These are phyloP conservation scores for Microstegium vimineum DNA, from an alignment of 176 grass and related monocot species.

Conservation along the genomic window DNA sequence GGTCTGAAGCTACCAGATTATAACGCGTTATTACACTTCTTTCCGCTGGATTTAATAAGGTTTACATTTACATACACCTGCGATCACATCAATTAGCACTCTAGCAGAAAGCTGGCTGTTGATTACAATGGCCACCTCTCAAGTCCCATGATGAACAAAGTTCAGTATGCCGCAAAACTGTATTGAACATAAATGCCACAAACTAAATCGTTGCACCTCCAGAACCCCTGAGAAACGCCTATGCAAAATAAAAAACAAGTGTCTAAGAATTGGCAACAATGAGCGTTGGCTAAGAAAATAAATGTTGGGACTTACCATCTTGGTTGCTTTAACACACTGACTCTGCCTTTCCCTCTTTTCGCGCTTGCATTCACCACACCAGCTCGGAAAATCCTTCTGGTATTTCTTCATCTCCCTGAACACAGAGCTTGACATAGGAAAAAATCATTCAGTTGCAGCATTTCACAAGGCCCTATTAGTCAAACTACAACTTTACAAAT, in stretches of 20 bases:
- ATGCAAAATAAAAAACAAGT: constrained; percentile 21
- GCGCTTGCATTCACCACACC: constrained; percentile 84
- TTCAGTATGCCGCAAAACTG: constrained; percentile 27
- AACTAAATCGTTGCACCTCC: constrained; percentile 61
- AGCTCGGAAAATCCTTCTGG: constrained; percentile 85
- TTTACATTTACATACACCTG: constrained; percentile 34
- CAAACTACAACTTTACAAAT: not conserved
- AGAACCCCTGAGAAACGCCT: constrained; percentile 81
- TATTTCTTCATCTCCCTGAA: constrained; percentile 96
- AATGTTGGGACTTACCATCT: constrained; percentile 47
- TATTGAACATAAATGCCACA: constrained; percentile 23
- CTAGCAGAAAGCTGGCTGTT: constrained; percentile 11
- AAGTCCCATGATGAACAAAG: constrained; percentile 3
- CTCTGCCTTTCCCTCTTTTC: constrained; percentile 80
- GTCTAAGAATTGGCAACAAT: constrained; percentile 13
- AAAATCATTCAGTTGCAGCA: constrained; percentile 26
- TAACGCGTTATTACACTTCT: not conserved
- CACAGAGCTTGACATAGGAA: constrained; percentile 60
- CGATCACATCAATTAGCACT: not conserved
- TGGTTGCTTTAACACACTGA: constrained; percentile 78
- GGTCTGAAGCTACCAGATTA: not conserved
- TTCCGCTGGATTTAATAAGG: not conserved
- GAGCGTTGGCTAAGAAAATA: not conserved
- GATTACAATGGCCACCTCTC: not conserved
- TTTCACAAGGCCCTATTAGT: constrained; percentile 12